Evolutionary conservation across 805 yeast genomes (phyloP).

Genomic region (Zygoascus flipseniorum): DNA sequence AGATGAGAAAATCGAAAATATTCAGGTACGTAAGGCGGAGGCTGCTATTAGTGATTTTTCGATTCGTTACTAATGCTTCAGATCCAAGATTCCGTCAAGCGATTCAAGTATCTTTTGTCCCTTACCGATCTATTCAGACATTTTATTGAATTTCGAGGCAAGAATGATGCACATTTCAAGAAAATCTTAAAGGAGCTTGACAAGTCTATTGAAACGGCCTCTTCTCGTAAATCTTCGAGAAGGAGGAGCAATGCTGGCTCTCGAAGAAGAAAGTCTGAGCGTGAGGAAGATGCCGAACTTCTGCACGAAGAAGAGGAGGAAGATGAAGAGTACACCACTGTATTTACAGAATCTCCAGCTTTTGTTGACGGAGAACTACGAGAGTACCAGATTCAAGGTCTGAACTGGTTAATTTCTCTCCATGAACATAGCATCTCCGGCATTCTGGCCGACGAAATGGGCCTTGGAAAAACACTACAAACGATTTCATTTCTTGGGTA

Average conservation of each 20-base stretch:
- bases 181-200: conserved; percentile 27
- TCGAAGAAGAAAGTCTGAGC: conserved; percentile 35
- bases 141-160: conserved; percentile 72
- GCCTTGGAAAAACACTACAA: conserved; percentile 91
- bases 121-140: conserved; percentile 79
- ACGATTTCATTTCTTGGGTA: conserved; percentile 89
- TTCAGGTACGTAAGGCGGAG: conserved; percentile 6
- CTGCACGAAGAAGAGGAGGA: conserved; percentile 68
- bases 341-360: conserved; percentile 74
- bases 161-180: conserved; percentile 57
- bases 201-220: conserved; percentile 13
- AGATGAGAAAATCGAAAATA: conserved; percentile 11
- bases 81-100: conserved; percentile 33
- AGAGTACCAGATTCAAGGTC: conserved; percentile 89
- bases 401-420: conserved; percentile 86
- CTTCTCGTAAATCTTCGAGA: conserved; percentile 1
- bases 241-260: background rate
- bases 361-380: conserved; percentile 67
- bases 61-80: background rate
- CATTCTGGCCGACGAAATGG: conserved; percentile 97
- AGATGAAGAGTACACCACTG: conserved; percentile 46
- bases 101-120: conserved; percentile 72
- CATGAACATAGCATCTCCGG: conserved; percentile 85
- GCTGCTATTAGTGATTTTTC: background rate
- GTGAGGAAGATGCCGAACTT: conserved; percentile 88